Evolutionary conservation across 148 eudicot species (phyloP).

Genomic region (Silene latifolia): DNA sequence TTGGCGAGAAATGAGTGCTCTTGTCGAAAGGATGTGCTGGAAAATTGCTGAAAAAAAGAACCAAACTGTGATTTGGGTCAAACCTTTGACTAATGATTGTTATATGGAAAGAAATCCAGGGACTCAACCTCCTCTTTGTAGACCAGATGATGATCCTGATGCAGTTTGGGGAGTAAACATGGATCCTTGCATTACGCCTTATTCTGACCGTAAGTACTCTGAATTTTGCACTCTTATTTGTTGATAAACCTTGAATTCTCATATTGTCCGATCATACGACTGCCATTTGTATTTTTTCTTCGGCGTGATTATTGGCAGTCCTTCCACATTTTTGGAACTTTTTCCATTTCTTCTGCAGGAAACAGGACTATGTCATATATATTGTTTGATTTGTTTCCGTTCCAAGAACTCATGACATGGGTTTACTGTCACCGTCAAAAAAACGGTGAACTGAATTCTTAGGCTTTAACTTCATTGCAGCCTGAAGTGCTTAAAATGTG

Average conservation of each 20-base stretch:
- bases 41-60: conserved; percentile 41
- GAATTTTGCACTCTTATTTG: not conserved
- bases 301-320: too few relatives aligned
- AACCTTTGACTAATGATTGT: conserved; percentile 44
- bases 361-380: too few relatives aligned
- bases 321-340: too few relatives aligned
- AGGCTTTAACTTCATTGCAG: too few relatives aligned
- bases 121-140: conserved; percentile 38
- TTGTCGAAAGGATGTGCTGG: conserved; percentile 47
- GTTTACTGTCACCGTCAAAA: too few relatives aligned
- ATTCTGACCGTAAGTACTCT: conserved; percentile 38
- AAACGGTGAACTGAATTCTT: too few relatives aligned
- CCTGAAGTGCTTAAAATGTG: too few relatives aligned
- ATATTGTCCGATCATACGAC: not conserved
- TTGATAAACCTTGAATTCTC: not conserved
- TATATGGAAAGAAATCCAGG: conserved; percentile 36
- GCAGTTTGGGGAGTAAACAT: conserved; percentile 33
- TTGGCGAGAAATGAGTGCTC: conserved; percentile 41
- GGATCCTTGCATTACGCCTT: conserved; percentile 46
- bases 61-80: conserved; percentile 45
- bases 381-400: too few relatives aligned
- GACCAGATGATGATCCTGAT: conserved; percentile 40
- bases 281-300: too few relatives aligned
- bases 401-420: too few relatives aligned
- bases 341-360: too few relatives aligned